These are phyloP conservation scores for Sungouiozyma ichnusensis DNA, from an alignment of 805 yeast genomes.

Conservation along the genomic window DNA sequence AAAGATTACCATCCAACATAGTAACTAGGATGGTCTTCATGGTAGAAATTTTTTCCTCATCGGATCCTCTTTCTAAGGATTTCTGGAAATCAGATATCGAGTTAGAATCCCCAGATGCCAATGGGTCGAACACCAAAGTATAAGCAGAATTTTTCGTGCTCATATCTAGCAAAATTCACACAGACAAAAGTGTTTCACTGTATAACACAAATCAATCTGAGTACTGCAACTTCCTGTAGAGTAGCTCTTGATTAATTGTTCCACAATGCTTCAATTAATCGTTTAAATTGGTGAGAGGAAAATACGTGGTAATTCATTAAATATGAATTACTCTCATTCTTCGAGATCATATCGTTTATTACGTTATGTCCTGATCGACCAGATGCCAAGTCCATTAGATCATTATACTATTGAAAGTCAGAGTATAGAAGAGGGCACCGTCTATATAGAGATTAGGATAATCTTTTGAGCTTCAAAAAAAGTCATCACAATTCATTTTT, in stretches of 20 bases:
- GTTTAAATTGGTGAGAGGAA: background rate
- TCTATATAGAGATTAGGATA: too few species aligned
- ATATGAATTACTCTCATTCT: background rate
- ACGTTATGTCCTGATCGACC: background rate
- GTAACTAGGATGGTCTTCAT: conserved; percentile 81
- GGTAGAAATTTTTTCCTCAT: conserved; percentile 75
- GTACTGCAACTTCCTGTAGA: background rate
- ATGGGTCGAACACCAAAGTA: conserved; percentile 71
- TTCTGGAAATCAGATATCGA: conserved; percentile 64
- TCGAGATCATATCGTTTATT: background rate
- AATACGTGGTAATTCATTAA: background rate
- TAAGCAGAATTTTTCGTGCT: conserved; percentile 39
- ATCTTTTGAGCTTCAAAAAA: too few species aligned
- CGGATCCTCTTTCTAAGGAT: conserved; percentile 78
- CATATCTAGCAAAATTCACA: background rate
- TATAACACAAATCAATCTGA: background rate
- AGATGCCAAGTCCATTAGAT: too few species aligned
- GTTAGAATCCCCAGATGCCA: conserved; percentile 46
- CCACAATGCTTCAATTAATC: background rate
- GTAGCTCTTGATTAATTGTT: background rate
- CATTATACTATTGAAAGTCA: too few species aligned
- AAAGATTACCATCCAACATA: conserved; percentile 84
- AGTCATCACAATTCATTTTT: too few species aligned
- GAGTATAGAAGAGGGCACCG: too few species aligned
- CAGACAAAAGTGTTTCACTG: background rate